These are phyloP conservation scores for Ascochyta clinopodiicola DNA, from an alignment of 2,329 filamentous ascomycete genomes.

Conservation along the genomic window DNA sequence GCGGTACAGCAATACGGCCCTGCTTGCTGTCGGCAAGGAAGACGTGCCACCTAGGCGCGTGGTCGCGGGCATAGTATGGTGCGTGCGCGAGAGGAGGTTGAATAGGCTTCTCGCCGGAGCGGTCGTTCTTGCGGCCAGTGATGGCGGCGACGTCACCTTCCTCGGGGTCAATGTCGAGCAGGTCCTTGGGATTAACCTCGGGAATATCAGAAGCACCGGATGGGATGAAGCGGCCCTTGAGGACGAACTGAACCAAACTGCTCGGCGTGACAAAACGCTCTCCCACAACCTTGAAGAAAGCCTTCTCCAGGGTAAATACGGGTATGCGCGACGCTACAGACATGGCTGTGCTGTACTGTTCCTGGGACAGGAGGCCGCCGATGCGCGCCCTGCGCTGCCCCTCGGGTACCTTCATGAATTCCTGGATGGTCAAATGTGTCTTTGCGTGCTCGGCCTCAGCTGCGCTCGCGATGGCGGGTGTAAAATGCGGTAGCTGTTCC, in stretches of 20 bases:
- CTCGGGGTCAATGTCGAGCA: constrained; percentile 89
- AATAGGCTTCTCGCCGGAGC: constrained; percentile 68
- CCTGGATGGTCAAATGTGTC: constrained; percentile 76
- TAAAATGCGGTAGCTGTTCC: constrained; percentile 89
- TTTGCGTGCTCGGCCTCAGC: constrained; percentile 72
- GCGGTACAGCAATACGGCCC: constrained; percentile 94
- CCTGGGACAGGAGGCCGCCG: constrained; percentile 73
- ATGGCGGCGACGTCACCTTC: constrained; percentile 91
- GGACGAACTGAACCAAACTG: constrained; percentile 89
- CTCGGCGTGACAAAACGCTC: constrained; percentile 92
- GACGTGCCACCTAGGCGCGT: constrained; percentile 89
- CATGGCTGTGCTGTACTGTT: constrained; percentile 78
- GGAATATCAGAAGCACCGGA: constrained; percentile 81
- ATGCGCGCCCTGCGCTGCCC: constrained; percentile 73
- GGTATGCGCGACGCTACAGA: constrained; percentile 84
- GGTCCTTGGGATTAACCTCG: constrained; percentile 75
- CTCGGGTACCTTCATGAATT: constrained; percentile 86
- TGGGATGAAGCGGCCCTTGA: constrained; percentile 93
- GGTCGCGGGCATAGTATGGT: constrained; percentile 87
- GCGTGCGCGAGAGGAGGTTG: constrained; percentile 87
- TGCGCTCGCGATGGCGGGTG: constrained; percentile 64
- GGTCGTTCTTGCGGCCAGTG: constrained; percentile 74
- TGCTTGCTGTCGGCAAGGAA: constrained; percentile 95
- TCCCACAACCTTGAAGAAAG: constrained; percentile 98
- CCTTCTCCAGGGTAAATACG: constrained; percentile 82